These are phyloP conservation scores for Sparassis latifolia DNA, from an alignment of 1,284 basidiomycete species.

Conservation along the genomic window DNA sequence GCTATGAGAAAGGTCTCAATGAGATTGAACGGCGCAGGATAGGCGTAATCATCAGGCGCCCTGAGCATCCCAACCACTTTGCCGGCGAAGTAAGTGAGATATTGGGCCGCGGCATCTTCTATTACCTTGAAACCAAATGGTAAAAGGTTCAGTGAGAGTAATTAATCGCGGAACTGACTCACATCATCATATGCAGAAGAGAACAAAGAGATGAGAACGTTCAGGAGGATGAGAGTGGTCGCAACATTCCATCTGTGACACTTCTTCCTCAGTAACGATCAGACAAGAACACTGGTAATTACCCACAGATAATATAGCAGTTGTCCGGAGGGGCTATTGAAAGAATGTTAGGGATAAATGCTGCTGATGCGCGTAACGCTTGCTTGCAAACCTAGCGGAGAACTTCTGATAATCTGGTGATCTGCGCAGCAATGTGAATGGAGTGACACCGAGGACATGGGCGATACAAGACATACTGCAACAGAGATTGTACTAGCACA, in stretches of 20 bases:
- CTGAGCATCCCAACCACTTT: constrained; percentile 81
- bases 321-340: constrained; percentile 57
- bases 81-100: constrained; percentile 82
- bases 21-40: constrained; percentile 80
- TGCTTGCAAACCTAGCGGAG: constrained; percentile 35
- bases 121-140: constrained; percentile 34
- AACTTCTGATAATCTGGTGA: constrained; percentile 78
- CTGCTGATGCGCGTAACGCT: not conserved
- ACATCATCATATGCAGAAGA: constrained; percentile 87
- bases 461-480: constrained; percentile 48
- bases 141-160: not conserved
- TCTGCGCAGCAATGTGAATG: constrained; percentile 29
- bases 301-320: constrained; percentile 76
- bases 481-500: constrained; percentile 72
- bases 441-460: not conserved
- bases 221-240: constrained; percentile 85
- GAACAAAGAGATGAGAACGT: constrained; percentile 93
- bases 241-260: constrained; percentile 73
- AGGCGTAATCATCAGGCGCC: constrained; percentile 75
- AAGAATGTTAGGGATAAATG: not conserved
- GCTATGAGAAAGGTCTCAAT: constrained; percentile 77
- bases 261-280: not conserved
- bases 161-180: constrained; percentile 23
- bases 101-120: constrained; percentile 68
- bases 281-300: not conserved